Base-by-base conservation (phyloP, 345 rosid genomes). In the Melaleuca quinquenervia region DNA sequence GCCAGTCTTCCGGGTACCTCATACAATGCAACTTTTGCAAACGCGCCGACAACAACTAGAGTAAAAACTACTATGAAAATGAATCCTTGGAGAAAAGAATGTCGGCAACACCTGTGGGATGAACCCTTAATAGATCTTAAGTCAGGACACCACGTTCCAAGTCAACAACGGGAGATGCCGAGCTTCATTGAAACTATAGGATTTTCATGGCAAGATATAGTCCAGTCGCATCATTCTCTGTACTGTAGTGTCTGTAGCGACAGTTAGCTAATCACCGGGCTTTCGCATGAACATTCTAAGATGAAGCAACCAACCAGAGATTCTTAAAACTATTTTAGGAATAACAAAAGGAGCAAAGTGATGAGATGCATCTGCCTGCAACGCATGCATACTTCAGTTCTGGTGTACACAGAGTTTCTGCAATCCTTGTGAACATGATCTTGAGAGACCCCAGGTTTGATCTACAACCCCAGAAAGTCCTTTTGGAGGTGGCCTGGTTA, bases 361-460 rank as follows among this genome's bases (percentile, higher is more conserved):
- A 70, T 56, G 41, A 45, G 55, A 82, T 74, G 88, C 91, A 97
- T 98, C 98, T 95, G 85, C 98, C 98, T 6, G 97, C 98, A 6
- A 97, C 88, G 76, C 99, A 97, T 84, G 96, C 98, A 88, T 93
- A 96, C 93, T 92, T 94, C 88, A 95, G 90, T 53, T 95, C 86
- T 58, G 96, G 94, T 92, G 86, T 92, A 93, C 82, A 93, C 97
- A 82, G 98, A 96, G 88, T 96, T 94, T 80, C 91, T 49, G 86
- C 98, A 97, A 83, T 95, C 86, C 78, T 93, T 86, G 85, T 95
- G 90, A 52, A 96, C 97, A 83, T 94, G 94, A 82, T 95, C 53
- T 86, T 86, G 95, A 94, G 82, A 96, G 96, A 86, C 99, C 98
- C 89, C 98, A 92, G 86, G 99, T 96, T 93, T 96, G 99, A 90